A percentile compares a stretch with the other conserved stretches of the same genome.
Conservation (phyloP, 2,329 filamentous ascomycete species). For the Leptographium procerum region DNA sequence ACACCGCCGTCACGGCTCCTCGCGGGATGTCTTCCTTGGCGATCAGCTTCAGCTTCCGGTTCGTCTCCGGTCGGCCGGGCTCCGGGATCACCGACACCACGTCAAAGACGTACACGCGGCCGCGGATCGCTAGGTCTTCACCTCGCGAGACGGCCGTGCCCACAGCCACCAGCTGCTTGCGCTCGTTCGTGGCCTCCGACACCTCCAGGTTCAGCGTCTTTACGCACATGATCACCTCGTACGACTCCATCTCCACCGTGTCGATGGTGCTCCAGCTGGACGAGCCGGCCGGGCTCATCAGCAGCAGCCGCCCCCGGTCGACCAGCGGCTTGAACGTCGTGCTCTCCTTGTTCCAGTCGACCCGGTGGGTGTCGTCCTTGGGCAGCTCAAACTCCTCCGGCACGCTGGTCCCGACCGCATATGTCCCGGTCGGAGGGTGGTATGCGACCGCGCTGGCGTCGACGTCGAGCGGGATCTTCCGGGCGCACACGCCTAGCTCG, state of each 20-base stretch:
- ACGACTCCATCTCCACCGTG: constrained; percentile 57
- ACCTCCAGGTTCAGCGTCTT: constrained; percentile 78
- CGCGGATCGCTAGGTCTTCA: constrained; percentile 79
- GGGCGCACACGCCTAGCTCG: constrained; percentile 65
- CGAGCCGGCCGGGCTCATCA: constrained; percentile 67
- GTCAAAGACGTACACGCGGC: constrained; percentile 82
- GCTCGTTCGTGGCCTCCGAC: constrained; percentile 82
- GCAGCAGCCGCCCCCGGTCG: constrained; percentile 61
- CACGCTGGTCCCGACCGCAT: constrained; percentile 62
- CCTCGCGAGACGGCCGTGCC: constrained; percentile 80
- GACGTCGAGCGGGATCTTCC: constrained; percentile 56
- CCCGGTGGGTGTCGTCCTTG: constrained; percentile 74
- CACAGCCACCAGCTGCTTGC: constrained; percentile 69
- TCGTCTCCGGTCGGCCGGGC: constrained; percentile 73
- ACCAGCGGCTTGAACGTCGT: constrained; percentile 51
- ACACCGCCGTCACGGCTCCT: constrained; percentile 79
- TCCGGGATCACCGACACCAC: constrained; percentile 86
- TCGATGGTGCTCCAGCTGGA: constrained; percentile 71
- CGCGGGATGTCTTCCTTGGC: constrained; percentile 85
- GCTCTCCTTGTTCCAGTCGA: constrained; percentile 69
- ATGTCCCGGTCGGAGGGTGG: constrained; percentile 62
- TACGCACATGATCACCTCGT: constrained; percentile 70
- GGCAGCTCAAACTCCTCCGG: constrained; percentile 68
- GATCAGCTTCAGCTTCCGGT: constrained; percentile 72
- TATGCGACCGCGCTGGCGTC: constrained; percentile 67